phyloP scores from a whole-genome alignment of 2,329 filamentous ascomycete genomes.

The Apiospora pterosperma region DNA sequence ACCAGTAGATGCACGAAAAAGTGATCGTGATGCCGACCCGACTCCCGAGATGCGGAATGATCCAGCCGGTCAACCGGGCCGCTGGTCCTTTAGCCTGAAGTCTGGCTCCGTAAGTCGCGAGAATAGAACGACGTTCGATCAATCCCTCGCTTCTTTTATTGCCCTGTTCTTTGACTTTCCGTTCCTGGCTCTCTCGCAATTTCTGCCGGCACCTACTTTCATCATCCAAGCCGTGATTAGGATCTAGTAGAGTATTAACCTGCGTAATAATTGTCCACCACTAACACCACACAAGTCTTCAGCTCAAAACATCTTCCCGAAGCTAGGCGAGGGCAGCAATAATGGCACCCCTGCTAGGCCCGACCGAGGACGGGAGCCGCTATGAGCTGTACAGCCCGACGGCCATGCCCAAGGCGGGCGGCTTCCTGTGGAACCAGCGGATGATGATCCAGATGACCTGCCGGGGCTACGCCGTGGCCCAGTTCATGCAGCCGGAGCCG shows the following conservation, averaged over 20 bases:
- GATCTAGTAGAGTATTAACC: neutral
- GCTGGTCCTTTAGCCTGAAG: neutral
- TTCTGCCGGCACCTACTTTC: neutral
- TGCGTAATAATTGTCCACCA: neutral
- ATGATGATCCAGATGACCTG: conserved; percentile 61
- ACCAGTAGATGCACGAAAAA: neutral
- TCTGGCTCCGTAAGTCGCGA: neutral
- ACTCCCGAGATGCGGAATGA: neutral
- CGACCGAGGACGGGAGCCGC: conserved; percentile 46
- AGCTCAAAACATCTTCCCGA: neutral
- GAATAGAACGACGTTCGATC: neutral
- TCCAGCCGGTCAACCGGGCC: neutral
- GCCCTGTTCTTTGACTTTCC: neutral
- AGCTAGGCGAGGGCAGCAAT: neutral
- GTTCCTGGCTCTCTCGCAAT: too few species aligned
- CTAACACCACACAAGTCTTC: neutral
- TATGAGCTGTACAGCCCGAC: conserved; percentile 55
- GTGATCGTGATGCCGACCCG: neutral
- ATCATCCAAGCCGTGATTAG: neutral
- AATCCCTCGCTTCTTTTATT: neutral
- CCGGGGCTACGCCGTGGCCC: conserved; percentile 54
- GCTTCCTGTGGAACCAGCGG: conserved; percentile 57
- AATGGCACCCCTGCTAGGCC: conserved; percentile 5
- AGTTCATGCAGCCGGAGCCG: conserved; percentile 60
- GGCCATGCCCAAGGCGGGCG: conserved; percentile 51